phyloP scores from a whole-genome alignment of 2,329 filamentous ascomycete species.

The Xylaria sp. region DNA sequence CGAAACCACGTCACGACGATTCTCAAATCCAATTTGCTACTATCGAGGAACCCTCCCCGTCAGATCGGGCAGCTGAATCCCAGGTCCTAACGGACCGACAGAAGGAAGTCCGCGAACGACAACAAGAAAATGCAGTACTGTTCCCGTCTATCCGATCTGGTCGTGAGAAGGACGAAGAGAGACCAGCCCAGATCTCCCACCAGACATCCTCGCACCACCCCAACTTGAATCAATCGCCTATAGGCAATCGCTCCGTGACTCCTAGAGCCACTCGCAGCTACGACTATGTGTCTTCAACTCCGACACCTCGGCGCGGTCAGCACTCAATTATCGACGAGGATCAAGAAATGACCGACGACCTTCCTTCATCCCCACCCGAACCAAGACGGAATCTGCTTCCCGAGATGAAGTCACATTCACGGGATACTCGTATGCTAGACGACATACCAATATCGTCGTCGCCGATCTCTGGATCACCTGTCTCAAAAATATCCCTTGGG shows the following conservation, averaged over 20 bases:
- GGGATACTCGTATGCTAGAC: slow-evolving; percentile 53
- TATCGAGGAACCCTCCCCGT: slow-evolving; percentile 69
- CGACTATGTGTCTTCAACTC: slow-evolving; percentile 68
- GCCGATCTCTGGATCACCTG: slow-evolving; percentile 57
- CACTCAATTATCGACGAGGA: slow-evolving; percentile 59
- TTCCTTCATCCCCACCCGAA: slow-evolving; percentile 69
- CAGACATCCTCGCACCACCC: slow-evolving; percentile 17
- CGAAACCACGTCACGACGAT: slow-evolving; percentile 77
- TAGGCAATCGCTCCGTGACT: slow-evolving; percentile 52
- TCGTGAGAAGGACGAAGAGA: slow-evolving; percentile 41
- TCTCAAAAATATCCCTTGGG: slow-evolving; percentile 17
- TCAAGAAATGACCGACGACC: slow-evolving; percentile 60
- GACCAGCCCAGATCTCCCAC: slow-evolving; percentile 19
- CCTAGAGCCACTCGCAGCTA: slow-evolving; percentile 58
- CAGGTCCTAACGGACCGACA: slow-evolving; percentile 83
- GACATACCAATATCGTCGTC: slow-evolving; percentile 57
- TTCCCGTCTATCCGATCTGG: slow-evolving; percentile 76
- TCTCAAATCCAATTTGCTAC: slow-evolving; percentile 83
- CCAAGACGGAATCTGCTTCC: slow-evolving; percentile 63
- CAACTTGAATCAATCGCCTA: slow-evolving; percentile 13
- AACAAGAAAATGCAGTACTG: slow-evolving; percentile 72
- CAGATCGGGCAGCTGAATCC: slow-evolving; percentile 66
- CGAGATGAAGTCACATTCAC: slow-evolving; percentile 63
- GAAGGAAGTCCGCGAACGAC: slow-evolving; percentile 79
- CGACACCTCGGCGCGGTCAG: slow-evolving; percentile 68